These are phyloP conservation scores for California macrophylla DNA, from an alignment of 441 rosid genomes.

Conservation along the genomic window DNA sequence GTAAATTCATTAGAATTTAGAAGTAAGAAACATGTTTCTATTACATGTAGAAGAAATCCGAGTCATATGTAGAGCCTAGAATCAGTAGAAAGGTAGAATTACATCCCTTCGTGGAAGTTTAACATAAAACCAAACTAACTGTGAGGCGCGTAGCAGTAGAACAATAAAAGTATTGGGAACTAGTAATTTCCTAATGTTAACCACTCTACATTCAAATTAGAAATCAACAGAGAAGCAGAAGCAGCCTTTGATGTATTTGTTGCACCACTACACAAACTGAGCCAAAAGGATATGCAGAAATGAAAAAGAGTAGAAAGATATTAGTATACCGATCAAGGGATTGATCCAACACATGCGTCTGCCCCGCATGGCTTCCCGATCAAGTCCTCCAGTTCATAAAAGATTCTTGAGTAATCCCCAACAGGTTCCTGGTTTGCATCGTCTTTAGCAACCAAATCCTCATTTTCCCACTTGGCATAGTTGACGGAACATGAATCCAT, in stretches of 20 bases:
- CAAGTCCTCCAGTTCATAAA: background rate
- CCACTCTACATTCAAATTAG: too few relatives aligned
- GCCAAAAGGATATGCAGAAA: background rate
- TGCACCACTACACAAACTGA: background rate
- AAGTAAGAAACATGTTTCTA: too few relatives aligned
- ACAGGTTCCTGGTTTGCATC: background rate
- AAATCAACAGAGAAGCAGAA: background rate
- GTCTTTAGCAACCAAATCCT: background rate
- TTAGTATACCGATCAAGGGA: background rate
- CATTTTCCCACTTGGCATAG: background rate
- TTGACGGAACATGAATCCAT: background rate
- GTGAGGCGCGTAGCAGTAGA: too few relatives aligned
- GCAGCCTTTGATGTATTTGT: background rate
- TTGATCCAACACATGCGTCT: background rate
- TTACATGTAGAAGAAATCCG: too few relatives aligned
- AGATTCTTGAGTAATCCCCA: background rate
- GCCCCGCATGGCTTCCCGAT: background rate
- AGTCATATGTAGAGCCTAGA: too few relatives aligned
- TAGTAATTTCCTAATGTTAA: too few relatives aligned
- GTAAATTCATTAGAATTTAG: too few relatives aligned
- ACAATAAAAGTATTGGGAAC: too few relatives aligned
- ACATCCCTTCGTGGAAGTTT: too few relatives aligned
- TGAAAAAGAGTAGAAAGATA: background rate
- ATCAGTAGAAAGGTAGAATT: too few relatives aligned
- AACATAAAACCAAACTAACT: too few relatives aligned